Evolutionary conservation across 2,329 filamentous ascomycete genomes (phyloP).

Genomic region (Madurella fahalii): DNA sequence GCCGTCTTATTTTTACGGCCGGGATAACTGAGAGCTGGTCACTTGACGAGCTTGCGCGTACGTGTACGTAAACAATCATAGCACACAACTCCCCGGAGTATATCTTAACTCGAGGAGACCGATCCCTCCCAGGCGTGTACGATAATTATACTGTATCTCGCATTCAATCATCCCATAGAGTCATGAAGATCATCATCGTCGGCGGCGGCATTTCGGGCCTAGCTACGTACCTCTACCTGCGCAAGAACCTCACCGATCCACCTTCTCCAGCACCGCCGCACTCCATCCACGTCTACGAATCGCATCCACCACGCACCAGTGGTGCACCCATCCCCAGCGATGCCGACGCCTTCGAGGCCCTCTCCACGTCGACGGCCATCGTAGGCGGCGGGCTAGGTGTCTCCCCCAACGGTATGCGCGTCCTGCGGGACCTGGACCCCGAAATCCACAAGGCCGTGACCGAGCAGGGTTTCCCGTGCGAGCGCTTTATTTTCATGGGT

Average conservation of each 20-base stretch:
- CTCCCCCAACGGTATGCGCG: constrained; percentile 1
- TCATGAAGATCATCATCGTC: neutral
- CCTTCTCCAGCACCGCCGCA: neutral
- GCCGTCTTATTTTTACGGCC: too few species aligned
- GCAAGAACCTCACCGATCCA: neutral
- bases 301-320: neutral
- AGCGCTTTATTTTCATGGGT: constrained; percentile 5
- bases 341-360: neutral
- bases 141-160: too few species aligned
- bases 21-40: too few species aligned
- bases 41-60: too few species aligned
- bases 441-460: neutral
- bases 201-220: constrained; percentile 3
- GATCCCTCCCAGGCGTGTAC: too few species aligned
- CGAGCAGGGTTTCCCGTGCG: neutral
- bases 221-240: constrained; percentile 2
- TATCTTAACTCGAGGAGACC: too few species aligned
- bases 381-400: constrained; percentile 1
- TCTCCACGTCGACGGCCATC: constrained; percentile 1
- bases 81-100: too few species aligned
- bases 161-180: too few species aligned
- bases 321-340: neutral
- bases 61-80: too few species aligned
- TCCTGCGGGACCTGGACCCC: neutral
- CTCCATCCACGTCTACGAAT: neutral